Base-by-base conservation (phyloP, 257 asterid genomes). In the Fraxinus anomala region DNA sequence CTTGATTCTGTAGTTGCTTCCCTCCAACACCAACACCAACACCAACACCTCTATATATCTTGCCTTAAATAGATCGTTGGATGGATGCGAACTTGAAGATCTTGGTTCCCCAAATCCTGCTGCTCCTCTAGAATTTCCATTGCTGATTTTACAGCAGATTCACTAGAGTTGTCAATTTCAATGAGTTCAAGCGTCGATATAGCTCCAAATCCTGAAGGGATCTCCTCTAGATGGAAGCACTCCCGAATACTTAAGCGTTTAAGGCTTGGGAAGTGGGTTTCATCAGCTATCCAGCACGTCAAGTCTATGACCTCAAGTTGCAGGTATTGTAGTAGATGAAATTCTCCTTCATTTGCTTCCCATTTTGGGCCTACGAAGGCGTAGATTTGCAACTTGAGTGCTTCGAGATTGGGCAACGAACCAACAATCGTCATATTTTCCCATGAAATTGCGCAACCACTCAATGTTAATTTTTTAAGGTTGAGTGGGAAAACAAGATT, bases 251-350 rank as follows among this genome's bases (percentile, higher is more conserved):
- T 9, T 24, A 61, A 13, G 30, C 14, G 16, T 61, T 21, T 61
- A 61, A 61, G 68, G 11, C 68, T 21, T 61, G 68, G 31, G 68
- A 61, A 61, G 68, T 61, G 68, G 68, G 68, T 61, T 24, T 61
- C 68, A 61, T 61, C 68, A 6, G 68, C 68, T 61, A 61, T 61
- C 68, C 68, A 61, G 4, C 24, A 16, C 68, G 8, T 24, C 31
- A 61, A 61, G 6, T 24, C 14, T 21, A 61, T 61, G 33, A 24
- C 0, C 23, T 61, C 14, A 24, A 61, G 68, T 23, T 61, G 68
- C 68, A 61, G 68, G 30, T 61, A 61, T 24, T 61, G 16, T 24
- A 61, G 33, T 9, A 1, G 68, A 61, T 33, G 16, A 23, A 61
- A 61, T 61, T 61, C 31, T 24, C 68, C 68, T n/a, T 61, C 68